Conservation (phyloP, 1,284 basidiomycete species). For the Porogramme epimiltina region DNA sequence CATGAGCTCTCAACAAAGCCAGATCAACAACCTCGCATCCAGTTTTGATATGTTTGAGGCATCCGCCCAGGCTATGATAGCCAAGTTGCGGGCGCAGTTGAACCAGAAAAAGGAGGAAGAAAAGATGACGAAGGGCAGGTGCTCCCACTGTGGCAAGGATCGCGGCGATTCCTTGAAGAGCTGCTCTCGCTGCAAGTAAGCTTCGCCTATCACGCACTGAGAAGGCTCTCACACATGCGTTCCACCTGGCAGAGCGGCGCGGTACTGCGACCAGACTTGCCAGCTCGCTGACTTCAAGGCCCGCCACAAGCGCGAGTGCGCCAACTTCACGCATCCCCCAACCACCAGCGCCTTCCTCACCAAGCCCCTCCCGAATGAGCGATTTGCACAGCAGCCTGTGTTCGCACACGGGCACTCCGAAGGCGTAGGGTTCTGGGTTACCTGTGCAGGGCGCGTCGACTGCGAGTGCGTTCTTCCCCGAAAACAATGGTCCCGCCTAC, state of each 20-base stretch:
- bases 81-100: constrained; percentile 3
- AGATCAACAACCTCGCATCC: constrained; percentile 5
- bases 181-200: constrained; percentile 21
- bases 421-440: constrained; percentile 17
- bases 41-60: constrained; percentile 6
- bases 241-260: constrained; percentile 2
- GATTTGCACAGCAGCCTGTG: constrained; percentile 9
- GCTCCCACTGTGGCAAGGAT: constrained; percentile 10
- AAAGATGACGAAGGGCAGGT: not conserved
- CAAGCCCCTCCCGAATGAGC: constrained; percentile 1
- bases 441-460: constrained; percentile 8
- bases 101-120: constrained; percentile 5
- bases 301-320: constrained; percentile 17
- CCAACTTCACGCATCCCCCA: constrained; percentile 12
- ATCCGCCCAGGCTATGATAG: constrained; percentile 8
- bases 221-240: too few relatives aligned
- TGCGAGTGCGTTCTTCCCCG: constrained; percentile 8
- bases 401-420: constrained; percentile 13
- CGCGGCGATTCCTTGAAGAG: constrained; percentile 5
- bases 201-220: not conserved
- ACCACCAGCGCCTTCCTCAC: constrained; percentile 10
- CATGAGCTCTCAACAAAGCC: constrained; percentile 3
- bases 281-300: constrained; percentile 16
- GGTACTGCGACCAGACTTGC: constrained; percentile 15
- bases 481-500: not conserved